Conservation (phyloP, 2,329 filamentous ascomycete genomes). For the Penicillium digitatum region DNA sequence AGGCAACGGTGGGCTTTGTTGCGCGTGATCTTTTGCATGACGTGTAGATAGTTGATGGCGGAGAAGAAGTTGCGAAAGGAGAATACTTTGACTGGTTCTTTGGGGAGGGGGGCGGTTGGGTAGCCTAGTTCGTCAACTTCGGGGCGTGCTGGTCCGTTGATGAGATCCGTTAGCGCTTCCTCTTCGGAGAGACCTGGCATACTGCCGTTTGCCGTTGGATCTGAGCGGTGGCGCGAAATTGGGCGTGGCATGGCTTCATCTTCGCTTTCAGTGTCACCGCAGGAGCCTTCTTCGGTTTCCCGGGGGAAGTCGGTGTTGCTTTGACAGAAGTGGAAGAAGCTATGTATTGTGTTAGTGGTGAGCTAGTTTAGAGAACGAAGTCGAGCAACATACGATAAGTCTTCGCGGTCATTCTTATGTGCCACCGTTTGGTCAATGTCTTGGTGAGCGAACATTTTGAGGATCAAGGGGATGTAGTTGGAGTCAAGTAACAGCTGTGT, state of each 20-base stretch:
- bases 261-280: slow-evolving; percentile 48
- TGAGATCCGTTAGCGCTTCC: slow-evolving; percentile 22
- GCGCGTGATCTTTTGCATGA: slow-evolving; percentile 97
- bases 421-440: slow-evolving; percentile 89
- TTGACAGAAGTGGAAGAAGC: slow-evolving; percentile 90
- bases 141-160: slow-evolving; percentile 39
- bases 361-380: neutral
- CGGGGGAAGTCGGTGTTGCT: slow-evolving; percentile 60
- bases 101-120: slow-evolving; percentile 64
- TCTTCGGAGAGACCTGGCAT: slow-evolving; percentile 27
- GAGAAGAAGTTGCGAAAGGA: slow-evolving; percentile 94
- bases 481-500: slow-evolving; percentile 90
- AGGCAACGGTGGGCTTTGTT: slow-evolving; percentile 92
- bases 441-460: slow-evolving; percentile 92
- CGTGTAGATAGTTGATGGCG: slow-evolving; percentile 87
- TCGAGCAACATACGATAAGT: slow-evolving; percentile 61
- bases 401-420: slow-evolving; percentile 74
- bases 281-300: slow-evolving; percentile 32
- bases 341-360: slow-evolving; percentile 36
- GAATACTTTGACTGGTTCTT: slow-evolving; percentile 74
- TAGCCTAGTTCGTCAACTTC: slow-evolving; percentile 85
- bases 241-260: slow-evolving; percentile 80
- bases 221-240: slow-evolving; percentile 58
- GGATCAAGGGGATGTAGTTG: slow-evolving; percentile 85
- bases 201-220: slow-evolving; percentile 25